These are phyloP conservation scores for Hymenoscyphus albidus DNA, from an alignment of 2,329 filamentous ascomycete species.

Conservation along the genomic window DNA sequence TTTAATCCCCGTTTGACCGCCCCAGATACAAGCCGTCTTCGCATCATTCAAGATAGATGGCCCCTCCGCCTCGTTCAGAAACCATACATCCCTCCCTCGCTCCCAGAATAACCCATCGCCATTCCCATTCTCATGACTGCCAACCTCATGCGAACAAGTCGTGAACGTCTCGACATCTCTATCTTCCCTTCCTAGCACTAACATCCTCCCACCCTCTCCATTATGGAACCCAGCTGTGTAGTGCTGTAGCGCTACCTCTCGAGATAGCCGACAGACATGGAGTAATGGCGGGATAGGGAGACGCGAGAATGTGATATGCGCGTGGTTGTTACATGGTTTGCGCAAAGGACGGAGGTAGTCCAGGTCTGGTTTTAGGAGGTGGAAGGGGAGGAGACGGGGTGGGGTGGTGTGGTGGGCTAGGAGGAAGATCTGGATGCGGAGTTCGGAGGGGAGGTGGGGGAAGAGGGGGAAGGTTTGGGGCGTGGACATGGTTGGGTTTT, in stretches of 20 bases:
- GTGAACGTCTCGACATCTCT: constrained; percentile 17
- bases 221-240: constrained; percentile 12
- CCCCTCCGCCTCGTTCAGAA: background rate
- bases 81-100: constrained; percentile 1
- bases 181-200: constrained; percentile 8
- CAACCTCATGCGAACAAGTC: constrained; percentile 15
- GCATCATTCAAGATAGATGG: background rate
- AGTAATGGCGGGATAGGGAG: constrained; percentile 5
- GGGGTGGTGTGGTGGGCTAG: background rate
- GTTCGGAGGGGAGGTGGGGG: constrained; percentile 13
- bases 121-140: background rate
- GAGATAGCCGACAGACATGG: constrained; percentile 8
- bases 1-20: constrained; percentile 13
- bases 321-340: constrained; percentile 15
- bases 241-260: background rate
- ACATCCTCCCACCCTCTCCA: background rate
- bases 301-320: constrained; percentile 10
- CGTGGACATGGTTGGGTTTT: background rate
- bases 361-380: constrained; percentile 17
- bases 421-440: constrained; percentile 9
- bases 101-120: constrained; percentile 4
- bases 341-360: constrained; percentile 17
- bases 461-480: constrained; percentile 4
- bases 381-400: constrained; percentile 3
- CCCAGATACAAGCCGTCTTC: constrained; percentile 10